Evolutionary conservation across 2,329 filamentous ascomycete species (phyloP).

Genomic region (Cladosporium sp.): DNA sequence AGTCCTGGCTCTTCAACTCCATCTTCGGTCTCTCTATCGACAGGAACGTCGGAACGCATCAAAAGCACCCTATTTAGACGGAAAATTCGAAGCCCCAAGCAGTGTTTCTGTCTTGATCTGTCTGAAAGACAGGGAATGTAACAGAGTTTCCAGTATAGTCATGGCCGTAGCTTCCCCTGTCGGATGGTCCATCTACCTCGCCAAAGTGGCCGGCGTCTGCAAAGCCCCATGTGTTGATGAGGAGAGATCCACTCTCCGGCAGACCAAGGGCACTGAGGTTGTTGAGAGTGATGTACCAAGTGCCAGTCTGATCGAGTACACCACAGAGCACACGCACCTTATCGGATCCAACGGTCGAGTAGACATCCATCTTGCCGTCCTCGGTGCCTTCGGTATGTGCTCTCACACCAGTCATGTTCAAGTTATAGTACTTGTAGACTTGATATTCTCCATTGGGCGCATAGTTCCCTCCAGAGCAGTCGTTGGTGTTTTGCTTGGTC

Average conservation of each 20-base stretch:
- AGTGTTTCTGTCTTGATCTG: constrained; percentile 36
- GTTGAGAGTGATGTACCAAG: constrained; percentile 41
- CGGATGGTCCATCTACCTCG: constrained; percentile 36
- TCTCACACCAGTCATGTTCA: constrained; percentile 48
- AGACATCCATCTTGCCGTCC: constrained; percentile 44
- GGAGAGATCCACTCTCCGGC: constrained; percentile 36
- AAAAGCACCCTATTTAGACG: neutral
- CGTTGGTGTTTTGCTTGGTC: constrained; percentile 35
- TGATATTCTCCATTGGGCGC: constrained; percentile 47
- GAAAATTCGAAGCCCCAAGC: constrained; percentile 47
- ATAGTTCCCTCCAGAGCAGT: constrained; percentile 40
- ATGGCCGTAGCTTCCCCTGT: constrained; percentile 39
- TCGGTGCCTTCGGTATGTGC: constrained; percentile 41
- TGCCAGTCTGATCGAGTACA: constrained; percentile 30
- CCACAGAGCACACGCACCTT: neutral
- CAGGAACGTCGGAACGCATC: neutral
- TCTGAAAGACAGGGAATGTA: constrained; percentile 44
- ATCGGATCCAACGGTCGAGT: constrained; percentile 33
- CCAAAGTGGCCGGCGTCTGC: constrained; percentile 32
- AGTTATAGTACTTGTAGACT: constrained; percentile 52
- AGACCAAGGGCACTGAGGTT: constrained; percentile 40
- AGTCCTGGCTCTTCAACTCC: neutral
- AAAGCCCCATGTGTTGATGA: constrained; percentile 38
- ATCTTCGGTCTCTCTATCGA: neutral
- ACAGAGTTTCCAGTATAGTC: constrained; percentile 41